A percentile compares a stretch with the other conserved stretches of the same genome.
phyloP scores from a whole-genome alignment of 78 protist species.

The Parvularia atlantis region DNA sequence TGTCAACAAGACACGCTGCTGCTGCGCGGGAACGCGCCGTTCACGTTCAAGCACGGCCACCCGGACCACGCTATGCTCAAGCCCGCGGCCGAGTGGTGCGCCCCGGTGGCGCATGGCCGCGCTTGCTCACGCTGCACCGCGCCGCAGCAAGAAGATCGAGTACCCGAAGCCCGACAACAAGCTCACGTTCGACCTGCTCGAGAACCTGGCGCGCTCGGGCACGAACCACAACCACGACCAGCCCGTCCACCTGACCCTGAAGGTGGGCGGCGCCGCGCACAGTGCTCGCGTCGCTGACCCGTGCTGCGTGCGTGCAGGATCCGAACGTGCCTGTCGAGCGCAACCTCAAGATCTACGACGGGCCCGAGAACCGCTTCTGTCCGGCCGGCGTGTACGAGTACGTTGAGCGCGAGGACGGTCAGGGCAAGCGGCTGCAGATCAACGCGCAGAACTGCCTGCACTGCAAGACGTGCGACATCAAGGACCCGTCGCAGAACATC shows the following conservation, averaged over 20 bases:
- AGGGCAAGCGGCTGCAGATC: slow-evolving; percentile 57
- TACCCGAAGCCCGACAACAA: slow-evolving; percentile 93
- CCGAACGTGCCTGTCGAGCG: slow-evolving; percentile 23
- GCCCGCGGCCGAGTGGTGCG: slow-evolving; percentile 64
- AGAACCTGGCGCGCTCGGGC: slow-evolving; percentile 72
- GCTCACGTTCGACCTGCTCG: slow-evolving; percentile 79
- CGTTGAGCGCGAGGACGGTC: slow-evolving; percentile 34
- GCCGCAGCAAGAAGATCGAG: slow-evolving; percentile 46
- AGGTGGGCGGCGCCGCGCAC: slow-evolving; percentile 7
- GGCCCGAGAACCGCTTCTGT: slow-evolving; percentile 84
- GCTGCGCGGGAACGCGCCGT: slow-evolving; percentile 69
- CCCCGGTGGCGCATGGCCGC: neutral
- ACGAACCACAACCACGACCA: slow-evolving; percentile 91
- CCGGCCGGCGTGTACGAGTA: slow-evolving; percentile 96
- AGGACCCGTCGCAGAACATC: slow-evolving; percentile 87
- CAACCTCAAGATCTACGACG: slow-evolving; percentile 62
- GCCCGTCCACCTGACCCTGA: slow-evolving; percentile 67
- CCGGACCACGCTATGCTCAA: slow-evolving; percentile 44
- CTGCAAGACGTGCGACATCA: slow-evolving; percentile 97
- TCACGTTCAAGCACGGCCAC: slow-evolving; percentile 46
- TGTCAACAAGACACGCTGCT: too few species aligned
- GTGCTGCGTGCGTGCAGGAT: neutral
- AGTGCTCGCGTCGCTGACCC: neutral
- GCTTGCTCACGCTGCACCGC: neutral
- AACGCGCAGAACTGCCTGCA: slow-evolving; percentile 96